A percentile compares a stretch with the other conserved stretches of the same genome.
phyloP scores from a whole-genome alignment of 345 rosid species.

The Diplotaxis tenuifolia region DNA sequence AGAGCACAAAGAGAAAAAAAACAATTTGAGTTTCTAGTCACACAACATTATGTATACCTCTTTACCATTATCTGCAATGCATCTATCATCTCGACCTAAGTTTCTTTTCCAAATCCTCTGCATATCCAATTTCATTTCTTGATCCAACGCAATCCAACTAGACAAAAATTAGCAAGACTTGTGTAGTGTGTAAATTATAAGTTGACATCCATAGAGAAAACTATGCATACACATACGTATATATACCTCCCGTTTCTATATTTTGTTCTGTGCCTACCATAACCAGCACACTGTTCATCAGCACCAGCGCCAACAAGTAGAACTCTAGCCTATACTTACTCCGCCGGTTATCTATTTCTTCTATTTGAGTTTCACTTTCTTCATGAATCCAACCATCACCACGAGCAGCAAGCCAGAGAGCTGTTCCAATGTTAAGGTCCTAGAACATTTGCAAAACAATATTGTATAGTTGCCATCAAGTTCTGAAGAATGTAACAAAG shows the following conservation, averaged over 20 bases:
- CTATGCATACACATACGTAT: background rate
- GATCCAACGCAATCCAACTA: conserved; percentile 71
- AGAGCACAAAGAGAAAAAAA: background rate
- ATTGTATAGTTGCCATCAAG: background rate
- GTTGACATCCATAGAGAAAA: conserved; percentile 1
- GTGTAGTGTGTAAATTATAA: background rate
- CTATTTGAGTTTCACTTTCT: conserved; percentile 26
- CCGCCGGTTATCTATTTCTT: conserved; percentile 30
- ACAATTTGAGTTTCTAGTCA: background rate
- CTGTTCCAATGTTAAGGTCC: conserved; percentile 90
- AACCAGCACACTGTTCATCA: conserved; percentile 98
- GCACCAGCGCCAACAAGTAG: conserved; percentile 92
- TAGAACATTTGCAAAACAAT: conserved; percentile 32
- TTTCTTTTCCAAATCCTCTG: conserved; percentile 97
- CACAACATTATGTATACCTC: conserved; percentile 52
- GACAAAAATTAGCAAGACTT: background rate
- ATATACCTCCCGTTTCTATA: conserved; percentile 68
- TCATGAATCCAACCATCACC: conserved; percentile 76
- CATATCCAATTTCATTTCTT: conserved; percentile 98
- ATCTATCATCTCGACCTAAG: conserved; percentile 94
- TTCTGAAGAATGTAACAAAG: background rate
- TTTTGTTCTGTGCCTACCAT: conserved; percentile 85
- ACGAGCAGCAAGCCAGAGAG: conserved; percentile 81
- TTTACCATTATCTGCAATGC: conserved; percentile 81
- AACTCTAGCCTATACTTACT: conserved; percentile 57